A percentile compares a stretch with the other conserved stretches of the same genome.
Evolutionary conservation across 2,329 filamentous ascomycete species (phyloP).

Genomic region (Fusarium xyrophilum): DNA sequence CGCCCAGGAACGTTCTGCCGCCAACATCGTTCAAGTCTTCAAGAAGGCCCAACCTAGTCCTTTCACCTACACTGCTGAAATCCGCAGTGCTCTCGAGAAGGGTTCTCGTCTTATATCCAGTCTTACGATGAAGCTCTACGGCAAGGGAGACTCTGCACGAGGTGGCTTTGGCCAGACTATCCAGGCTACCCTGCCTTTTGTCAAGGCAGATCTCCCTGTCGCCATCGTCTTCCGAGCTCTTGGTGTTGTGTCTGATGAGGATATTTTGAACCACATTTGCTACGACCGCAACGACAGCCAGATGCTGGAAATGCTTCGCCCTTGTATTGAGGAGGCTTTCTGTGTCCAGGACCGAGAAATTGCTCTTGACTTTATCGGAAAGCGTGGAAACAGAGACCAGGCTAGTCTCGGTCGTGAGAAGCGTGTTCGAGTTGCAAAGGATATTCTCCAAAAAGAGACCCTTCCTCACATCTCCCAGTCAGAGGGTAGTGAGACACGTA

Average conservation of each 20-base stretch:
- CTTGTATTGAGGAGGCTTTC: constrained; percentile 96
- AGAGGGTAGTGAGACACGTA: constrained; percentile 92
- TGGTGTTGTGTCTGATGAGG: constrained; percentile 95
- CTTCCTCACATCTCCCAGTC: constrained; percentile 95
- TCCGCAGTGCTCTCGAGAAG: constrained; percentile 94
- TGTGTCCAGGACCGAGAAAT: constrained; percentile 95
- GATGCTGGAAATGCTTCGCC: constrained; percentile 97
- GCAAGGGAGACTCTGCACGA: constrained; percentile 79
- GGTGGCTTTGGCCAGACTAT: constrained; percentile 87
- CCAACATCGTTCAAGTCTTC: constrained; percentile 99
- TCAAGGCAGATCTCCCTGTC: constrained; percentile 92
- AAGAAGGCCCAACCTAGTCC: constrained; percentile 94
- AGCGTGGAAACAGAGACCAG: constrained; percentile 73
- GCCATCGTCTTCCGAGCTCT: constrained; percentile 95
- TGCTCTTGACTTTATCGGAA: constrained; percentile 93
- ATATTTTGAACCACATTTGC: constrained; percentile 97
- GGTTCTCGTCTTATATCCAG: constrained; percentile 94
- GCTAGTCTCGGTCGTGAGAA: constrained; percentile 77
- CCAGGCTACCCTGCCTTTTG: constrained; percentile 88
- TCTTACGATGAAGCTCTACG: constrained; percentile 86
- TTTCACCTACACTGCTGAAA: constrained; percentile 93
- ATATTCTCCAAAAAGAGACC: constrained; percentile 96
- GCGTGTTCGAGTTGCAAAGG: constrained; percentile 89
- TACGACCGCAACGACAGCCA: constrained; percentile 94
- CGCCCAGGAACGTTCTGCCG: constrained; percentile 94